Conservation (phyloP, 2,329 filamentous ascomycete genomes). For the Xylariales sp. region DNA sequence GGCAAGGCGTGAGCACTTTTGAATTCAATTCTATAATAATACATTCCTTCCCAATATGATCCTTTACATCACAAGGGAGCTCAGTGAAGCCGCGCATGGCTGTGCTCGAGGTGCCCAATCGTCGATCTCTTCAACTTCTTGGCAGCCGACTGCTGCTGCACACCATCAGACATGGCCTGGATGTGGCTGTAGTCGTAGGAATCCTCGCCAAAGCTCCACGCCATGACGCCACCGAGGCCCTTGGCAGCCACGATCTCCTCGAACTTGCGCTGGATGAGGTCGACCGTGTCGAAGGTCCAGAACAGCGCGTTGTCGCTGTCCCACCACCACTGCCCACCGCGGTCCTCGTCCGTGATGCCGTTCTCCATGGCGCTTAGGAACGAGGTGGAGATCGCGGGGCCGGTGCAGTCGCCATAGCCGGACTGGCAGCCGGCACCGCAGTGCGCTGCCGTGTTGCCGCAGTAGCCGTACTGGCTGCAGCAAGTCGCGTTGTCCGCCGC, state of each 20-base stretch:
- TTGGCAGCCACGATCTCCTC: constrained; percentile 50
- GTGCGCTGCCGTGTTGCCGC: constrained; percentile 17
- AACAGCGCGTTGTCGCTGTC: constrained; percentile 56
- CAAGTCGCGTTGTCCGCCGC: constrained; percentile 18
- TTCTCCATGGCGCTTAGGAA: constrained; percentile 50
- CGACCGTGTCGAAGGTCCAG: constrained; percentile 70
- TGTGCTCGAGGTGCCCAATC: too few relatives aligned
- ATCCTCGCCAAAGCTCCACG: constrained; percentile 72
- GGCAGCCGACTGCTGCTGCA: too few relatives aligned
- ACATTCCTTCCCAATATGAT: too few relatives aligned
- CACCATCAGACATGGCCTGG: too few relatives aligned
- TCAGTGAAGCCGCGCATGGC: too few relatives aligned
- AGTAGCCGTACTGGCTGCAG: constrained; percentile 30
- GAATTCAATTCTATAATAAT: too few relatives aligned
- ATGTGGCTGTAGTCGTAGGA: constrained; percentile 37
- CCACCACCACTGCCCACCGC: constrained; percentile 66
- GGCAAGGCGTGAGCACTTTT: too few relatives aligned
- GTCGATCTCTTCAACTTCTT: too few relatives aligned
- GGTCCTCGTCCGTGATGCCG: constrained; percentile 50
- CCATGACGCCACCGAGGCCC: constrained; percentile 66
- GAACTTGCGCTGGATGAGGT: constrained; percentile 59
- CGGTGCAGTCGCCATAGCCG: constrained; percentile 33
- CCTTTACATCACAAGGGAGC: too few relatives aligned
- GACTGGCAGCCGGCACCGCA: constrained; percentile 14
- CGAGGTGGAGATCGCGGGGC: constrained; percentile 51